Base-by-base conservation (phyloP, 2,329 filamentous ascomycete species). In the Fusarium sp. region DNA sequence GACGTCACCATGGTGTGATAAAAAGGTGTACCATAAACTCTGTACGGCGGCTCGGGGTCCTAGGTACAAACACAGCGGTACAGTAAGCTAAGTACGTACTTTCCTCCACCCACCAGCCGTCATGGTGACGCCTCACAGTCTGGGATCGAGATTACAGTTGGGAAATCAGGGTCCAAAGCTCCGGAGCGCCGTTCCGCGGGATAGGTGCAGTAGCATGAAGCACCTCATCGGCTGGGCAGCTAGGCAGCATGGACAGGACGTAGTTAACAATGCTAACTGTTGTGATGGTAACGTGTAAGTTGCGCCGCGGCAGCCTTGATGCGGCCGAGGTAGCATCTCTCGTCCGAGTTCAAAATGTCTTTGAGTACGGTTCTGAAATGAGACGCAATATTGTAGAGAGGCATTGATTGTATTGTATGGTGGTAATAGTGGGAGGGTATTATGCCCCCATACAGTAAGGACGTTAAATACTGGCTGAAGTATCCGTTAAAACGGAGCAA, bases 141-240 rank as follows among this genome's bases (percentile, higher is more conserved):
- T 45, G 63, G 65, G 65, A 78, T 78, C 75, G 76, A 77, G 75
- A 74, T 74, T 72, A 66, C 65, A 66, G 65, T 69, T 73, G 61
- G 69, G 71, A 67, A 72, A 74, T 76, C 72, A 75, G 71, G 75
- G 75, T 75, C 72, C 70, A 73, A 62, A 69, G 42, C 49, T 66
- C 59, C 64, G 66, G 66, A 72, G 66, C 47, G 49, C 28, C 34
- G 59, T 68, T 67, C 63, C 68, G 62, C 37, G 28, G 51, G 38
- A 64, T 45, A 68, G 45, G 49, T 68, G 51, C 51, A 64, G 45
- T 65, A 58, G 44, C 23, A 45, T 26, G 16, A 36, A 45, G 50
- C 30, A 57, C 54, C 20, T 58, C 60, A 56, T 50, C 28, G 42
- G 59, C 31, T 56, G 34, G 61, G 26, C 31, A 37, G 42, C 41